phyloP scores from a whole-genome alignment of 176 grass and related monocot species.

The Oryza meyeriana region DNA sequence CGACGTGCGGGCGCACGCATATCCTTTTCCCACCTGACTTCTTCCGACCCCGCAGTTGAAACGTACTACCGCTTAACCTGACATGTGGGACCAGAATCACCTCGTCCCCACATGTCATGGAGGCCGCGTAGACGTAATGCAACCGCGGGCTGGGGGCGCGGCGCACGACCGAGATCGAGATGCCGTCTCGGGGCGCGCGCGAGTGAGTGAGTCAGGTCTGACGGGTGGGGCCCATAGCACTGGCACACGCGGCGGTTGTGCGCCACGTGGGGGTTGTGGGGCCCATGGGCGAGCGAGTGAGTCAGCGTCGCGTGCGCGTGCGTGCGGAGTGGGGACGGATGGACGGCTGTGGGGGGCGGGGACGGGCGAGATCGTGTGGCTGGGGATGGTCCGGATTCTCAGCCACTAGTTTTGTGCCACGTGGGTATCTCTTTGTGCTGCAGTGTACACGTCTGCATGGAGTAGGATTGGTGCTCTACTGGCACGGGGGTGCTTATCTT shows the following conservation, averaged over 20 bases:
- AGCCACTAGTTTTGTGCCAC: slow-evolving; percentile 16
- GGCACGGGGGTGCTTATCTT: too few relatives aligned
- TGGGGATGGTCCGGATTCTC: neutral
- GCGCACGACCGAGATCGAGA: neutral
- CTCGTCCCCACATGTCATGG: neutral
- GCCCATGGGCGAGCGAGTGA: neutral
- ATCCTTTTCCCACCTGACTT: neutral
- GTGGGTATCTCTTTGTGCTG: neutral
- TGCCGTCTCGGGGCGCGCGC: neutral
- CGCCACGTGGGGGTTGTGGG: neutral
- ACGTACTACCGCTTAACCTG: neutral
- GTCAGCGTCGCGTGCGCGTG: slow-evolving; percentile 23
- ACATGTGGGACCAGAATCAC: accelerated
- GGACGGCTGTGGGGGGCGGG: neutral
- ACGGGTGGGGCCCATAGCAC: neutral
- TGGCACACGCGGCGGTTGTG: neutral
- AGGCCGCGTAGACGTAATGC: neutral
- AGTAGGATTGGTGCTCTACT: too few relatives aligned
- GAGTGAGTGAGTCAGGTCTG: neutral
- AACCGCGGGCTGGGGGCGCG: too few relatives aligned
- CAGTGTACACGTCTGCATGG: neutral
- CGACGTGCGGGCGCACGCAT: neutral
- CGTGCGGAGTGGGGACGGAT: neutral
- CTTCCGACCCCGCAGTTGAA: neutral
- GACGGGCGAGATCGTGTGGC: neutral